A percentile compares a stretch with the other conserved stretches of the same genome.
Conservation (phyloP, 2,329 filamentous ascomycete genomes). For the Periconia macrospinosa region DNA sequence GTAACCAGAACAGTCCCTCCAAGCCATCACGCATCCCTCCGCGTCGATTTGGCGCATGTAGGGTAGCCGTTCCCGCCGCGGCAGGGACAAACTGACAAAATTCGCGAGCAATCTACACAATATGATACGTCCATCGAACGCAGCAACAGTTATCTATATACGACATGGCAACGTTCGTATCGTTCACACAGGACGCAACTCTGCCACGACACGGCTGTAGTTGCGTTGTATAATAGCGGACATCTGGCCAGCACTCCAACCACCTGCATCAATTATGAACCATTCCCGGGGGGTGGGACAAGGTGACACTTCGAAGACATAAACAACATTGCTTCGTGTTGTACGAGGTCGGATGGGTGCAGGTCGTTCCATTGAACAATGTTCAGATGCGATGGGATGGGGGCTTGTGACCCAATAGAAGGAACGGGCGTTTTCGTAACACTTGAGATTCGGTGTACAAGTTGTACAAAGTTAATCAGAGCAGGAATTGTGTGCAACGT, state of each 20-base stretch:
- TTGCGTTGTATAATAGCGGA: conserved; percentile 3
- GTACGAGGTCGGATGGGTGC: neutral
- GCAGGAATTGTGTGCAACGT: too few relatives aligned
- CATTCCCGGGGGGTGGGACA: neutral
- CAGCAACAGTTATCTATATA: neutral
- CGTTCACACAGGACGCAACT: conserved; percentile 2
- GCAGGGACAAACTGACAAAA: too few relatives aligned
- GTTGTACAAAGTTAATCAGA: too few relatives aligned
- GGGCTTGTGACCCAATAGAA: neutral
- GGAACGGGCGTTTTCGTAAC: neutral
- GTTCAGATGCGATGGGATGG: neutral
- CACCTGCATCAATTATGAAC: neutral
- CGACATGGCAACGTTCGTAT: conserved; percentile 1
- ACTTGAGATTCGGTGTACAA: too few relatives aligned
- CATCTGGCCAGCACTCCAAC: conserved; percentile 4
- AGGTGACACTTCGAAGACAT: neutral
- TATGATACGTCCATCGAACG: neutral
- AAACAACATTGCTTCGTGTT: neutral
- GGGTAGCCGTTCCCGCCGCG: too few relatives aligned
- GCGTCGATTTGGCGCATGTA: too few relatives aligned
- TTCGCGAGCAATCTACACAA: neutral
- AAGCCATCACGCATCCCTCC: too few relatives aligned
- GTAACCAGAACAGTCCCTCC: too few relatives aligned
- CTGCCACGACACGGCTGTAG: conserved; percentile 3
- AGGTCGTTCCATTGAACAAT: neutral